Base-by-base conservation (phyloP, 176 grass and related monocot genomes). In the Poa annua region DNA sequence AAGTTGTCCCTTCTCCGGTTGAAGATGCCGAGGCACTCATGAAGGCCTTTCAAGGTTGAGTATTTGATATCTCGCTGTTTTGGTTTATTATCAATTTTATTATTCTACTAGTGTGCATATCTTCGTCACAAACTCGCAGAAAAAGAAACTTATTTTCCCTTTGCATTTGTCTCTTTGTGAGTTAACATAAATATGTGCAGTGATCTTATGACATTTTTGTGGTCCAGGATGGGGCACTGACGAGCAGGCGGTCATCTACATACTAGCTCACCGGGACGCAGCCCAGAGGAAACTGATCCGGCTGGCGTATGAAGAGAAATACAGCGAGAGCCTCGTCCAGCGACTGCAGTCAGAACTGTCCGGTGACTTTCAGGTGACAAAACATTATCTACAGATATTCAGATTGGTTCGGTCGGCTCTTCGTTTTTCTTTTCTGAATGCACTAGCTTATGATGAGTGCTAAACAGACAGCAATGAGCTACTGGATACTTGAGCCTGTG, bases 171-270 rank as follows among this genome's bases (percentile, higher is more conserved):
- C 22, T 19, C 21, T 55, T 32, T 1, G 9, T 1, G 29, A 29
- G 29, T 29, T 29, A 69, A 42, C 15, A 56, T 8, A 47, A 3
- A 45, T 16, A 15, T 47, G 24, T 14, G 3, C 5, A 50, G 29
- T 83, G 79, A 81, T 59, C 0, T 73, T 50, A 4, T 13, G 41
- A 7, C 4, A 48, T 26, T 74, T 82, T 13, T 79, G 36, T 64
- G 50, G 33, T 47, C 32, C n/a, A 97, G 95, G 95, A 80, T 97
- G 95, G 92, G 95, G 95, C 12, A 97, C 95, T 12, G 86, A 97
- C 62, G 95, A 97, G 82, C 86, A 91, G 90, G 79, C 86, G 8
- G 65, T 94, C 1, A 94, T 94, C 70, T 38, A 49, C n/a, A 83
- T 94, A 19, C 75, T 97, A 62, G 84, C 95, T 11, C 95, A 94